A percentile compares a stretch with the other conserved stretches of the same genome.
Conservation (phyloP, 768 basidiomycete species). For the Tulasnella sp. region DNA sequence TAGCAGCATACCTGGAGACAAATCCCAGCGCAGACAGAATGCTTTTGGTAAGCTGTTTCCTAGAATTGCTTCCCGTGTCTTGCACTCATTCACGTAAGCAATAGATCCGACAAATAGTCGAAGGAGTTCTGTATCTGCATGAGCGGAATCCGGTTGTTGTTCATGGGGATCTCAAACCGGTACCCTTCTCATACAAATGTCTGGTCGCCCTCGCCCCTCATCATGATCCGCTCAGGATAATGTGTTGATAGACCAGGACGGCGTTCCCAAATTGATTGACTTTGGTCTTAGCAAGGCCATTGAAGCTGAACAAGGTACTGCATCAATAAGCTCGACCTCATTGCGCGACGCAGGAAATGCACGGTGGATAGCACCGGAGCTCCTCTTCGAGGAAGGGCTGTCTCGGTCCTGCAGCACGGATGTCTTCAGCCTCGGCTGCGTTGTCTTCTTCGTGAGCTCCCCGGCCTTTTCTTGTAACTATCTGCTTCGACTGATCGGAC, state of each 20-base stretch:
- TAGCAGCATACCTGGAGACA: background rate
- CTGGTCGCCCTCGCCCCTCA: background rate
- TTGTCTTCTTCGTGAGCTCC: background rate
- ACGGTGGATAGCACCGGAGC: background rate
- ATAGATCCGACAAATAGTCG: background rate
- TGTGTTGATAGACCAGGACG: background rate
- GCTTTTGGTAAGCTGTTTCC: background rate
- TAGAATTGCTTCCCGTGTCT: no score
- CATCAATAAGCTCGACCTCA: background rate
- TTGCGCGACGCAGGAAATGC: background rate
- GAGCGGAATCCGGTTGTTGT: background rate
- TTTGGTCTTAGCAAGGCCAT: constrained; percentile 1
- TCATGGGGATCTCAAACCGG: background rate
- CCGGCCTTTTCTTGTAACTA: background rate
- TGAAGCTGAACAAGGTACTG: background rate
- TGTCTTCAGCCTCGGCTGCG: background rate
- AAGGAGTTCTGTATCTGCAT: background rate
- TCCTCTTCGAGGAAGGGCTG: background rate
- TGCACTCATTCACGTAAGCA: background rate
- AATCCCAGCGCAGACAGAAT: background rate
- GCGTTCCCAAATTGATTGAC: background rate
- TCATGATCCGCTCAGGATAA: background rate
- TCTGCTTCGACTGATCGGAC: background rate
- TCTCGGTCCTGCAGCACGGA: background rate
- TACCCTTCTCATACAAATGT: background rate